Conservation (phyloP, 257 asterid species). For the Handroanthus guayacan region DNA sequence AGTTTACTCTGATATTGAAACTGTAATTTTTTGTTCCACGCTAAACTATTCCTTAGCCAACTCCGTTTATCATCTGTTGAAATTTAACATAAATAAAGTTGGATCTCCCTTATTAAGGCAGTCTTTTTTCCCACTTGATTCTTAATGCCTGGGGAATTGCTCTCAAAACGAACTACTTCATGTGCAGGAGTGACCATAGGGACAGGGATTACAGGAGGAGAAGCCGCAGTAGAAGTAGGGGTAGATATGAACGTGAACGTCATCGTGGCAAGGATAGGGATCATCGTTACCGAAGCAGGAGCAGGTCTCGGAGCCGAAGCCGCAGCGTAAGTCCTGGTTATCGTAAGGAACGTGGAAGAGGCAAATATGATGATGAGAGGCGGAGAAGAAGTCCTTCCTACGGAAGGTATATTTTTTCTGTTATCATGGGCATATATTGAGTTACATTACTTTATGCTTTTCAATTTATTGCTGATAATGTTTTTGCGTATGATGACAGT, state of each 20-base stretch:
- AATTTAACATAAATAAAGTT: too few species aligned
- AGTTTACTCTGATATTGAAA: too few species aligned
- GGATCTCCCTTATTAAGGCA: too few species aligned
- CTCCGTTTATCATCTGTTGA: too few species aligned
- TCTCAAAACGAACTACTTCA: constrained; percentile 4
- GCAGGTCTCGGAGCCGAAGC: constrained; percentile 65
- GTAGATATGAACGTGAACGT: constrained; percentile 73
- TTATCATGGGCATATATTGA: not conserved
- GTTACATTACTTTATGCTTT: not conserved
- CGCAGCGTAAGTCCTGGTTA: constrained; percentile 71
- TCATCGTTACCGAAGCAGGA: constrained; percentile 54
- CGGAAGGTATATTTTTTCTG: constrained; percentile 58
- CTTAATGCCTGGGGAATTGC: not conserved
- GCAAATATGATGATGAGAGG: constrained; percentile 71
- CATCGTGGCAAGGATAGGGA: constrained; percentile 74
- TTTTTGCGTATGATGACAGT: constrained; percentile 44
- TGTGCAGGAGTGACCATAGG: constrained; percentile 62
- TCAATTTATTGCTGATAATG: constrained; percentile 12
- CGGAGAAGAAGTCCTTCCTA: constrained; percentile 79
- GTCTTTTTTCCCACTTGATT: not conserved
- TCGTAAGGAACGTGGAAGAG: constrained; percentile 78
- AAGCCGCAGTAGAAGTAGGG: constrained; percentile 84
- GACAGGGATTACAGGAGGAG: constrained; percentile 73
- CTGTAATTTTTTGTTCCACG: too few species aligned
- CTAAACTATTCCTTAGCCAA: too few species aligned